Evolutionary conservation across 164 flowering plant species (phyloP), one percentile per base, ranked within the genome.

Genomic region (Brasenia schreberi): DNA sequence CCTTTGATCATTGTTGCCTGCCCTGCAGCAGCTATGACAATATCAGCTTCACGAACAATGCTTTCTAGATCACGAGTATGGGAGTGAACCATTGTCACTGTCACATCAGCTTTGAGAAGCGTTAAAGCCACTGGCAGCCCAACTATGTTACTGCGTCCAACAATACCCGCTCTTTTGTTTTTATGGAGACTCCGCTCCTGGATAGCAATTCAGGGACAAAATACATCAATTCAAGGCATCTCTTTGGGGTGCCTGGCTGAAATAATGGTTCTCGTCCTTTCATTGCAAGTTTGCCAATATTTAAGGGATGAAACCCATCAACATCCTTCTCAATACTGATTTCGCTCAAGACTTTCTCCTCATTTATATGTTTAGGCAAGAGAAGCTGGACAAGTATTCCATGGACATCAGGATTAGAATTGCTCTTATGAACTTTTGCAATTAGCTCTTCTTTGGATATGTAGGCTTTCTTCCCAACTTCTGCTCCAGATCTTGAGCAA

Each of bases 1-100:
- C 96, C 99, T 72, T 91, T 94, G 43, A 94, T 85, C 96, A 88
- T 90, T 83, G 79, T 80, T 44, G 98, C 80, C 73, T 88, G 97
- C 75, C 98, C 98, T 39, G 94, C 96, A 19, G 96, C 98, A 65
- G 98, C 97, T 73, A 93, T 89, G 49, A 93, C 64, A 64, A 93
- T 90, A 76, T 93, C 97, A 62, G 98, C 98, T 75, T 86, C 86
- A 66, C 92, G 91, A 65, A 89, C 79, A 66, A 84, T 82, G 59
- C 65, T 78, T 76, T 89, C 97, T 27, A 86, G 79, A 66, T 86
- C 86, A 42, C 12, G 65, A 59, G 95, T 79, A 67, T 70, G 90
- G 6, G 98, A 90, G 70, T 87, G 96, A 64, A 89, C 95, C 14
- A 89, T 62, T 49, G 86, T 82, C 49, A 93, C 96, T 43, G 97